Base-by-base conservation (phyloP, 371 early-diverging fungal species). In the Rhizopus delemar region DNA sequence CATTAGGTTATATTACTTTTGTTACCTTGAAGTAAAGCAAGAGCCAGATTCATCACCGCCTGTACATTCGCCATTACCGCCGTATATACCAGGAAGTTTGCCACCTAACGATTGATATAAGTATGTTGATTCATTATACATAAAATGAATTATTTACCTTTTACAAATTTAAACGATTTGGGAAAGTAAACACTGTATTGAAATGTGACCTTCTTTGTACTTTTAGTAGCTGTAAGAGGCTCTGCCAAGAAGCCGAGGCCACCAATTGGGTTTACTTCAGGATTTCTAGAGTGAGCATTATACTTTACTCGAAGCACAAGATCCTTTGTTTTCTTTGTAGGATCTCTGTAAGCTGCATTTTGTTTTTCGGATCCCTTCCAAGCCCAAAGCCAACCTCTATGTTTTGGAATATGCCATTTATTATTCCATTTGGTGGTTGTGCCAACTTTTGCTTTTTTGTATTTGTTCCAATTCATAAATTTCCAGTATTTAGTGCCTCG, bases 21-120 rank as follows among this genome's bases (percentile, higher is more conserved):
- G 38, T 35, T 69, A 71, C 75, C 71, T 60, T 22, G 73, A 63
- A n/a, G 86, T 85, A 63, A 83, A 86, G 65, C 88, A 88, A 53
- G 73, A 70, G 22, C 45, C 62, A 22, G 85, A 76, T 12, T 74
- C 56, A 31, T 74, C 69, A 16, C 86, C 86, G 6, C 84, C 88
- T 9, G 81, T 76, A 57, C 85, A 86, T 12, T 71, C 73, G 1
- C 70, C 70, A 50, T 75, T 66, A 7, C 77, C 77, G 15, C 77
- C 77, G 66, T 70, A 80, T 7, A 81, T 53, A 7, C 85, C 85
- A 29, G 85, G 85, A 8, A 85, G 67, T 58, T 83, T 72, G 15
- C 75, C 72, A 36, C 73, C 66, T 65, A 45, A 8, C 2, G 29
- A 57, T 41, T 28, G 31, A 22, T 22, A 4, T 34, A 53, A 51